These are phyloP conservation scores for Isabelozyma pseudorhagii DNA, from an alignment of 805 yeast genomes.

Conservation along the genomic window DNA sequence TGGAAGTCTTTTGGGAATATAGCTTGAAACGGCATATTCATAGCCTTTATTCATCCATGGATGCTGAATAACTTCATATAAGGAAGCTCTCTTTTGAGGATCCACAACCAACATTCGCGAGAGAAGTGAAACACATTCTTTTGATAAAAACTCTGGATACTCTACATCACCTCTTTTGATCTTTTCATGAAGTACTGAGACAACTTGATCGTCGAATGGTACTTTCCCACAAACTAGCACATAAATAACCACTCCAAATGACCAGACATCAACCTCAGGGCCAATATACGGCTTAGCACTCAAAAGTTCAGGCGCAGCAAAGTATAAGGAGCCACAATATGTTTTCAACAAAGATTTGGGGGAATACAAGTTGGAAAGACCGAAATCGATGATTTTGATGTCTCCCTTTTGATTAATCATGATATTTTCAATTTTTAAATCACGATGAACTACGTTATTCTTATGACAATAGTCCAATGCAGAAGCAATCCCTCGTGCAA, in stretches of 20 bases:
- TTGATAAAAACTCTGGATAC: slow-evolving; percentile 78
- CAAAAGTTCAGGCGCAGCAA: slow-evolving; percentile 96
- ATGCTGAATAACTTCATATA: slow-evolving; percentile 76
- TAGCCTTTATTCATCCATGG: slow-evolving; percentile 95
- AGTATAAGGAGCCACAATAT: slow-evolving; percentile 94
- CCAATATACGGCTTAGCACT: slow-evolving; percentile 92
- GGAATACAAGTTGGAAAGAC: slow-evolving; percentile 83
- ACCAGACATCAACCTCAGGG: slow-evolving; percentile 98
- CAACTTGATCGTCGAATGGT: slow-evolving; percentile 95
- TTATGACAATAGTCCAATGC: slow-evolving; percentile 92
- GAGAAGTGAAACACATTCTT: slow-evolving; percentile 75
- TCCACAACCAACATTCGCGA: slow-evolving; percentile 91
- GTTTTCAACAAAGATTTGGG: slow-evolving; percentile 74
- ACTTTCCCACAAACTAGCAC: slow-evolving; percentile 97
- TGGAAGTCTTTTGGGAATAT: slow-evolving; percentile 77
- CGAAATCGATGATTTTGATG: slow-evolving; percentile 93
- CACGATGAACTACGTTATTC: slow-evolving; percentile 95
- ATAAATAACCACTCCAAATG: slow-evolving; percentile 93
- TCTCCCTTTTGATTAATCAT: slow-evolving; percentile 93
- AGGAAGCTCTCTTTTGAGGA: slow-evolving; percentile 73
- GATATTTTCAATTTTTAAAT: slow-evolving; percentile 92
- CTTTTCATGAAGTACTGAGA: slow-evolving; percentile 87
- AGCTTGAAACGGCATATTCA: slow-evolving; percentile 66
- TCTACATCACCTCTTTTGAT: slow-evolving; percentile 91
- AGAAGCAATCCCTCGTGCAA: slow-evolving; percentile 90